Conservation (phyloP, 176 grass and related monocot species). For the Carex parvula region DNA sequence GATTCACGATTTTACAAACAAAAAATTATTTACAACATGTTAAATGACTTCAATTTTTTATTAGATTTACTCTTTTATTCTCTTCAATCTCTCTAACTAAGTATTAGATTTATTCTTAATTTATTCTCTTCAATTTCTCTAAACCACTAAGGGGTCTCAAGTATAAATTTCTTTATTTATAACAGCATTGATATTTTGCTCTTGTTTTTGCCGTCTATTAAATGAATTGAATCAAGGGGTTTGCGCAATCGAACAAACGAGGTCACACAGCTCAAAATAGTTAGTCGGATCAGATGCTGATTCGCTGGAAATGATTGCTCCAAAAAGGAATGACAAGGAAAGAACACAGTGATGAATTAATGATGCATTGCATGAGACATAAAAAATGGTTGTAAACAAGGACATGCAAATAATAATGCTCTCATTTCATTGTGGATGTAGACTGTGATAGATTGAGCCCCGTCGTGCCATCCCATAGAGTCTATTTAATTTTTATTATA, state of each 20-base stretch:
- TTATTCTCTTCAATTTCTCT: too few species aligned
- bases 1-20: too few species aligned
- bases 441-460: background rate
- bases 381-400: background rate
- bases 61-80: too few species aligned
- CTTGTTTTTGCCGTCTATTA: too few species aligned
- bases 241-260: background rate
- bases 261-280: background rate
- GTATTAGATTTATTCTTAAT: too few species aligned
- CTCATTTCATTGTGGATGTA: background rate
- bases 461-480: background rate
- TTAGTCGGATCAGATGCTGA: background rate
- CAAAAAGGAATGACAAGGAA: background rate
- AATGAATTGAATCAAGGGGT: too few species aligned
- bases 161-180: too few species aligned
- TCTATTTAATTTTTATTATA: background rate
- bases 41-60: too few species aligned
- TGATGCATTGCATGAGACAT: too few species aligned
- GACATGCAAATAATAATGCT: constrained; percentile 14
- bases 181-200: background rate
- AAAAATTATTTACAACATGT: too few species aligned
- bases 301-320: background rate
- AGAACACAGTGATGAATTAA: background rate
- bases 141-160: too few species aligned
- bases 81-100: too few species aligned